Evolutionary conservation across 192 early-diverging fungal genomes (phyloP), one percentile per base, ranked within the genome.

Genomic region (Coemansia sp.): DNA sequence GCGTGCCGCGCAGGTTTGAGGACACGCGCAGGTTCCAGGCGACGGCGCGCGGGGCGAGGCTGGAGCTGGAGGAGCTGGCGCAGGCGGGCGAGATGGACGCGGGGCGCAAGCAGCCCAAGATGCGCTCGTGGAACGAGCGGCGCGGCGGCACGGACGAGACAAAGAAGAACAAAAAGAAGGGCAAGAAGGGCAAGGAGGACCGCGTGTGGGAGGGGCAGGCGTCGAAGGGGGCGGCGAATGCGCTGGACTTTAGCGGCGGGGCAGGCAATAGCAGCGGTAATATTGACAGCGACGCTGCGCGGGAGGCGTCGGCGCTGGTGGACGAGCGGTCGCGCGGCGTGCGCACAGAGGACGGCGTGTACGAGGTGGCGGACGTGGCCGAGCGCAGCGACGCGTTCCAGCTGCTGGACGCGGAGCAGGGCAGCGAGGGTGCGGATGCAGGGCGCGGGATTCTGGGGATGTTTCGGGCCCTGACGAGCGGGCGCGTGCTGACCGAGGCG

Each of bases 1-100:
- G 67, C 10, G 82, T 81, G 33, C 92, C 92, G 24, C 81, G 92
- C 54, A 86, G 82, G 69, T 94, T 94, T 67, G 87, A 92, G 49
- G 76, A 92, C 5, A 92, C 92, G 3, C 86, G 82, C 31, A 89
- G 86, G 71, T 94, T 84, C 61, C 70, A 89, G 62, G 65, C 64
- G 24, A 89, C 89, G 0, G 69, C 84, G 4, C 74, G 83, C 40
- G 88, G 84, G 25, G 80, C 82, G 18, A 77, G 82, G 69, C 56
- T 63, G 22, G 72, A 81, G 55, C 58, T 81, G 7, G 72, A 76
- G 19, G 73, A 71, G 55, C 62, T 76, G 56, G 72, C 69, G 10
- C 62, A 71, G 50, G 61, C 79, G n/a, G 51, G 58, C 23, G 69
- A 64, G 44, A 60, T 57, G 50, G 52, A 47, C 8, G 18, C 46